A percentile compares a stretch with the other conserved stretches of the same genome.
Evolutionary conservation across 768 basidiomycete species (phyloP).

Genomic region (Lactifluus hygrophoroides): DNA sequence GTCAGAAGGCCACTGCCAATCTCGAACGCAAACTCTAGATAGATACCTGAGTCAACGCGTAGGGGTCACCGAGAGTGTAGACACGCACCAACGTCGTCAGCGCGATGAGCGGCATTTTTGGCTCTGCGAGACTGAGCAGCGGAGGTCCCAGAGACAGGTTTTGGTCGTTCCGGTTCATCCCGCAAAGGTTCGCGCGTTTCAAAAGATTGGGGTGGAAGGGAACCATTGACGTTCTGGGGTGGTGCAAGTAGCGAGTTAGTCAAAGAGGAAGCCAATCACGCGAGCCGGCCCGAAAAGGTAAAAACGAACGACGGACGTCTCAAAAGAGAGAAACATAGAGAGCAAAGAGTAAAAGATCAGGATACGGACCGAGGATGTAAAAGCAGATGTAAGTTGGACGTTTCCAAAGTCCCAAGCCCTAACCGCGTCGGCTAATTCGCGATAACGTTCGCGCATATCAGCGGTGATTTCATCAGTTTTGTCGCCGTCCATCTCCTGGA

Average conservation of each 20-base stretch:
- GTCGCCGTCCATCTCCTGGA: slow-evolving; percentile 64
- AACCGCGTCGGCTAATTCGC: slow-evolving; percentile 69
- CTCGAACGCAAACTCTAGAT: slow-evolving; percentile 90
- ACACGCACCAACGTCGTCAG: slow-evolving; percentile 77
- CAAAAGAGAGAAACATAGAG: slow-evolving; percentile 7
- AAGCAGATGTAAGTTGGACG: slow-evolving; percentile 59
- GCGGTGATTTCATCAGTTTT: slow-evolving; percentile 54
- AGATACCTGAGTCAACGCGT: neutral
- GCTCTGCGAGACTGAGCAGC: slow-evolving; percentile 83
- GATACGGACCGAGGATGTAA: slow-evolving; percentile 53
- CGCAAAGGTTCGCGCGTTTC: slow-evolving; percentile 41
- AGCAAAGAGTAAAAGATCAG: neutral
- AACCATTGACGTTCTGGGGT: slow-evolving; percentile 24
- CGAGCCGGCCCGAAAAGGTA: slow-evolving; percentile 11
- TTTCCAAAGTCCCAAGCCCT: slow-evolving; percentile 75
- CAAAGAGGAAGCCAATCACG: slow-evolving; percentile 13
- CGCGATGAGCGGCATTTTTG: slow-evolving; percentile 85
- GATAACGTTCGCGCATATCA: slow-evolving; percentile 64
- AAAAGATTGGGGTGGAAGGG: slow-evolving; percentile 22
- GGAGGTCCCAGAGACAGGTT: slow-evolving; percentile 52
- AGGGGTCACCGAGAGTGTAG: neutral
- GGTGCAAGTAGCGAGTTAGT: slow-evolving; percentile 3
- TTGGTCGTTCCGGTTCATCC: slow-evolving; percentile 54
- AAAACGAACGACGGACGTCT: slow-evolving; percentile 8
- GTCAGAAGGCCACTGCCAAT: slow-evolving; percentile 88